Evolutionary conservation across 257 asterid genomes (phyloP).

Genomic region (Lycium ferocissimum): DNA sequence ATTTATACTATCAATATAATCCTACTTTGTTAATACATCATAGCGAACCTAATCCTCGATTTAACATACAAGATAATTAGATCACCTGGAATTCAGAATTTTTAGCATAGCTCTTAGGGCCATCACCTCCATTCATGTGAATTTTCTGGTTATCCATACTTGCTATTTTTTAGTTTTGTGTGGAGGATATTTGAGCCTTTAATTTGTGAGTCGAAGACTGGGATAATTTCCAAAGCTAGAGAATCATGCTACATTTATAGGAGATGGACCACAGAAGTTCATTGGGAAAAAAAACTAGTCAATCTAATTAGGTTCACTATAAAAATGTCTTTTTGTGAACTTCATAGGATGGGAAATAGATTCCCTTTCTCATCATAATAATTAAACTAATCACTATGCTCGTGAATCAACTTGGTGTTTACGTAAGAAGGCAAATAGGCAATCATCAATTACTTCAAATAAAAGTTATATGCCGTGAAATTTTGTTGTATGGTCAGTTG

Average conservation of each 20-base stretch:
- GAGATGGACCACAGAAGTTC: background rate
- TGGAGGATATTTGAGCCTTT: background rate
- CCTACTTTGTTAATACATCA: no score
- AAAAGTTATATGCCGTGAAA: background rate
- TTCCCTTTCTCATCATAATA: background rate
- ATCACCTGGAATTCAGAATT: constrained; percentile 62
- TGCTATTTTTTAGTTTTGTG: background rate
- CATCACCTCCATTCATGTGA: constrained; percentile 66
- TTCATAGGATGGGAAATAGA: background rate
- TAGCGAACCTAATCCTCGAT: no score
- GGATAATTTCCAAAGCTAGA: background rate
- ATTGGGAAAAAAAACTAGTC: background rate
- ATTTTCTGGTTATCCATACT: constrained; percentile 37
- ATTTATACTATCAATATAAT: no score
- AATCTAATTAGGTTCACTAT: background rate
- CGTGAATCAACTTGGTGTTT: background rate
- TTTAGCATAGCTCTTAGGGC: constrained; percentile 53
- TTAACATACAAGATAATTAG: no score
- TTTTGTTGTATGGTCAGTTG: background rate
- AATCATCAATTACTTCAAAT: background rate
- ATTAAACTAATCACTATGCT: background rate
- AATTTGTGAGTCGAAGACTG: background rate
- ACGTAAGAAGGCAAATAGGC: background rate
- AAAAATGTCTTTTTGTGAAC: constrained; percentile 18
- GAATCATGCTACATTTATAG: constrained; percentile 6